These are phyloP conservation scores for Hymenoscyphus fructigenus DNA, from an alignment of 2,329 filamentous ascomycete genomes.

Conservation along the genomic window DNA sequence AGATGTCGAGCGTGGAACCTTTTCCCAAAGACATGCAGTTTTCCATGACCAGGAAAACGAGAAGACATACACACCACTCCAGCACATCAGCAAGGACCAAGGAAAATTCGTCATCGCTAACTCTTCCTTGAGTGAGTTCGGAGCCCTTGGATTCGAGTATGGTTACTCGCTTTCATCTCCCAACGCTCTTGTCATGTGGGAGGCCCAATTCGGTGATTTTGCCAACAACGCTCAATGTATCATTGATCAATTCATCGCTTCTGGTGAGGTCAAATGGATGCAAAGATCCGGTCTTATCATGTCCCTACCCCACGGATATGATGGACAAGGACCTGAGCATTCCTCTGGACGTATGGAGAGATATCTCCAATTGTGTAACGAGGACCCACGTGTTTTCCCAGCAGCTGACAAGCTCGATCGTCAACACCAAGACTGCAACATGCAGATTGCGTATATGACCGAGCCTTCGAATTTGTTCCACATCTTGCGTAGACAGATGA, in stretches of 20 bases:
- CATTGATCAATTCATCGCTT: constrained; percentile 98
- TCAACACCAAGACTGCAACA: constrained; percentile 99
- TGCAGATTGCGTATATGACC: constrained; percentile 98
- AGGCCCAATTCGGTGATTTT: constrained; percentile 99
- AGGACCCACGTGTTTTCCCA: constrained; percentile 93
- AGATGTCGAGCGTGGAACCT: constrained; percentile 98
- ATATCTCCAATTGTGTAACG: constrained; percentile 95
- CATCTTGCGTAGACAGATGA: constrained; percentile 93
- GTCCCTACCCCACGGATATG: constrained; percentile 95
- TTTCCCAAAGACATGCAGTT: constrained; percentile 95
- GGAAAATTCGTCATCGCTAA: constrained; percentile 96
- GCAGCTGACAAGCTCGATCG: constrained; percentile 84
- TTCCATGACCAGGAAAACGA: constrained; percentile 97
- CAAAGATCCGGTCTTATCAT: constrained; percentile 95
- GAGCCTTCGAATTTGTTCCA: constrained; percentile 95
- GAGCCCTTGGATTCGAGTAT: constrained; percentile 92
- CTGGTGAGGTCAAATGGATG: constrained; percentile 97
- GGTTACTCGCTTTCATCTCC: constrained; percentile 97
- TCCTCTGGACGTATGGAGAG: constrained; percentile 96
- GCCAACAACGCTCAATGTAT: constrained; percentile 99
- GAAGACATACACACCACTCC: constrained; percentile 86
- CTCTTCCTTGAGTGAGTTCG: constrained; percentile 74
- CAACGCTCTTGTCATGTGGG: constrained; percentile 98
- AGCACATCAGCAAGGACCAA: constrained; percentile 86
- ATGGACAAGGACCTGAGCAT: constrained; percentile 97